Percentiles rank a stretch among this genome's conserved stretches.
Evolutionary conservation across 2,329 filamentous ascomycete species (phyloP).

Genomic region (Fusarium pininemorale): DNA sequence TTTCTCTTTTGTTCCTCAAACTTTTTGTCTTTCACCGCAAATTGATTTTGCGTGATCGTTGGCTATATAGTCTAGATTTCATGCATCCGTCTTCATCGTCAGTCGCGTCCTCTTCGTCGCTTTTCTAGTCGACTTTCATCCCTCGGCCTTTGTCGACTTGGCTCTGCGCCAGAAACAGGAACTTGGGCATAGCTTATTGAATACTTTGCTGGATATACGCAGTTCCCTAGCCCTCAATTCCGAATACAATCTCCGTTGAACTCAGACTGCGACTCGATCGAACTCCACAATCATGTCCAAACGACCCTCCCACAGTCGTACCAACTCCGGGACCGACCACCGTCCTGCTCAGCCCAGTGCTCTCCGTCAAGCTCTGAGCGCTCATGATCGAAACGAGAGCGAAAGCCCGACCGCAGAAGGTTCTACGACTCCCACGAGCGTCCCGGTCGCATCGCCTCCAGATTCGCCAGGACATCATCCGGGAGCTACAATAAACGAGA

Average conservation of each 20-base stretch:
- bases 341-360: slow-evolving; percentile 56
- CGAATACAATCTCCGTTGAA: neutral
- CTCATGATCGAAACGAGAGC: slow-evolving; percentile 35
- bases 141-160: neutral
- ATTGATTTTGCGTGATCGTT: slow-evolving; percentile 1
- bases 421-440: slow-evolving; percentile 15
- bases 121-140: slow-evolving; percentile 14
- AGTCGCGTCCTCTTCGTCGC: slow-evolving; percentile 17
- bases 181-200: neutral
- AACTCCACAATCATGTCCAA: slow-evolving; percentile 37
- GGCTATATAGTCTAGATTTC: neutral
- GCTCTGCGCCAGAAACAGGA: neutral
- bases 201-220: neutral
- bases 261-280: neutral
- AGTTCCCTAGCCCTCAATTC: neutral
- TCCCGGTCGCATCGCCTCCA: slow-evolving; percentile 33
- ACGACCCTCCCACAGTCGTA: slow-evolving; percentile 42
- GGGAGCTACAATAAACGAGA: slow-evolving; percentile 22
- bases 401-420: slow-evolving; percentile 5
- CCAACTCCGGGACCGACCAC: slow-evolving; percentile 48
- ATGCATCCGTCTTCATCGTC: slow-evolving; percentile 23
- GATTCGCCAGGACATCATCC: slow-evolving; percentile 38
- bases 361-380: slow-evolving; percentile 57
- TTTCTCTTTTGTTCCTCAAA: neutral
- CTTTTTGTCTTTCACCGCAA: neutral